phyloP scores from a whole-genome alignment of 345 rosid species.

The Alliaria petiolata region DNA sequence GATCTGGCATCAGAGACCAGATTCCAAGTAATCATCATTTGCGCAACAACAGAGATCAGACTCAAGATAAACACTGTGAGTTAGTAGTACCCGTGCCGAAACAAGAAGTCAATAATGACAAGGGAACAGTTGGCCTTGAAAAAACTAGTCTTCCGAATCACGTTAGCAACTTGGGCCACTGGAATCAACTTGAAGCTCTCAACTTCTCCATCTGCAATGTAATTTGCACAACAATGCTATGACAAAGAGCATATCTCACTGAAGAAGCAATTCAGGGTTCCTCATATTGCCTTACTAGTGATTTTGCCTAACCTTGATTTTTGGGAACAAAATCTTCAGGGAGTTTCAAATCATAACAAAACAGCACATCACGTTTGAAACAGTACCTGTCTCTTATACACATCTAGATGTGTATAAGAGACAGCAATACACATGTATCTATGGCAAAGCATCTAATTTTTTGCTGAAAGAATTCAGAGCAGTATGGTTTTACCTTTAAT shows the following conservation, averaged over 20 bases:
- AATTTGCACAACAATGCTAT: neutral
- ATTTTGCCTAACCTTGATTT: conserved; percentile 60
- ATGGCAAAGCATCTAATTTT: neutral
- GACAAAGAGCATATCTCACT: neutral
- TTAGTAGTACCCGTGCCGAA: conserved; percentile 91
- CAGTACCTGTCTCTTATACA: conserved; percentile 61
- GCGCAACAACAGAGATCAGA: no score
- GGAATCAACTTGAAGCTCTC: conserved; percentile 82
- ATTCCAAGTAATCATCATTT: no score
- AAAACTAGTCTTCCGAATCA: conserved; percentile 57
- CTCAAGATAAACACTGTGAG: no score
- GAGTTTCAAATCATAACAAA: conserved; percentile 83
- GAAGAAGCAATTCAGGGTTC: neutral
- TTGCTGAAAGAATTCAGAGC: neutral
- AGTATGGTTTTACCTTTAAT: conserved; percentile 52
- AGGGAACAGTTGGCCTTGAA: conserved; percentile 87
- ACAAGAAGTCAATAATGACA: conserved; percentile 78
- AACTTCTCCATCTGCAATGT: conserved; percentile 81
- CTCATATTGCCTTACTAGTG: neutral
- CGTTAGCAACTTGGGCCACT: conserved; percentile 56
- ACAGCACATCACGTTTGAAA: conserved; percentile 80
- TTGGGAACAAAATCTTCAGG: conserved; percentile 59
- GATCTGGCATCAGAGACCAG: no score
- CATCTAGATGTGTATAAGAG: no score
- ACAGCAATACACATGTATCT: conserved; percentile 30